These are phyloP conservation scores for Fusarium chuoi DNA, from an alignment of 2,329 filamentous ascomycete species.

Conservation along the genomic window DNA sequence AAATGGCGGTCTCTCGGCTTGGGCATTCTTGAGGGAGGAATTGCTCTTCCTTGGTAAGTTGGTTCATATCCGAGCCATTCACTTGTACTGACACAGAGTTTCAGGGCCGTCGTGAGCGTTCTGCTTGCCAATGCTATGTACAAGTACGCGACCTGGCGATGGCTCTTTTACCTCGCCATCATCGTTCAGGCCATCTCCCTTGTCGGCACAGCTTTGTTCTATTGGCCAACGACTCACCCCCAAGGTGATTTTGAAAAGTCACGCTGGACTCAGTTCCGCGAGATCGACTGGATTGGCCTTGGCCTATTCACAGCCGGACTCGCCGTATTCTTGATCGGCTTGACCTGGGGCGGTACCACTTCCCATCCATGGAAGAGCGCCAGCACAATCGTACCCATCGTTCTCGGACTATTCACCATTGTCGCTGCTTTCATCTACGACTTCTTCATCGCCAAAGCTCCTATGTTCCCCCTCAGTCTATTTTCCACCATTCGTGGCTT, in stretches of 20 bases:
- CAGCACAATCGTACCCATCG: not conserved
- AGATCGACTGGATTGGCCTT: constrained; percentile 19
- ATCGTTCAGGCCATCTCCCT: constrained; percentile 16
- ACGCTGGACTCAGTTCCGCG: constrained; percentile 13
- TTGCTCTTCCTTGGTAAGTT: constrained; percentile 8
- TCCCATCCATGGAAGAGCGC: constrained; percentile 18
- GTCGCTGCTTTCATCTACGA: constrained; percentile 11
- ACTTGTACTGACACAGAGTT: fast-evolving
- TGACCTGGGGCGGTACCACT: constrained; percentile 15
- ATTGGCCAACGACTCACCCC: constrained; percentile 14
- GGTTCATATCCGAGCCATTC: fast-evolving
- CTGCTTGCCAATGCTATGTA: not conserved
- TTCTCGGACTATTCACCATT: not conserved
- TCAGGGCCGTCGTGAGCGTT: not conserved
- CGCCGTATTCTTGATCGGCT: not conserved
- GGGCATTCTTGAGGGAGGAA: constrained; percentile 17
- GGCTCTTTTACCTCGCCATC: constrained; percentile 21
- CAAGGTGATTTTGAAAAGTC: constrained; percentile 25
- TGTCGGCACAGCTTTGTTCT: constrained; percentile 8
- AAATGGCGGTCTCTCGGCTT: constrained; percentile 19
- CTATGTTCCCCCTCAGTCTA: constrained; percentile 1
- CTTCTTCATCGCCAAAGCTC: constrained; percentile 1
- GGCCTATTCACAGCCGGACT: not conserved
- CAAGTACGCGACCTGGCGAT: constrained; percentile 14
- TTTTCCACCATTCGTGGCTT: constrained; percentile 1